These are phyloP conservation scores for Ocimum tenuiflorum DNA, from an alignment of 257 asterid species.

Conservation along the genomic window DNA sequence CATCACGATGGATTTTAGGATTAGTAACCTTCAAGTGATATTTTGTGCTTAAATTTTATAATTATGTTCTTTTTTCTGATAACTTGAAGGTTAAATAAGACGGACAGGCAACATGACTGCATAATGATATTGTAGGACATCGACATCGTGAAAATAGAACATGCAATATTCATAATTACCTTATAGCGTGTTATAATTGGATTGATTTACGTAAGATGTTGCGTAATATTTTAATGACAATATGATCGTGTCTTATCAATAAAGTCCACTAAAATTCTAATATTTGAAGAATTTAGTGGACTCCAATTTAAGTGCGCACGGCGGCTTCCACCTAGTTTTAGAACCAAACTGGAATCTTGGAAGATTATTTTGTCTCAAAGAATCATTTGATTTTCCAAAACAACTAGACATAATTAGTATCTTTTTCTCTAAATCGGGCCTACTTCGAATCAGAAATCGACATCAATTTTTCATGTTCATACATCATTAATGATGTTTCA, in stretches of 20 bases:
- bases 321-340: slow-evolving; percentile 22
- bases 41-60: too few species aligned
- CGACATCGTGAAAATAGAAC: not conserved
- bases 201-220: not conserved
- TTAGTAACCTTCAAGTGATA: too few species aligned
- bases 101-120: not conserved
- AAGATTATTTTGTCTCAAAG: slow-evolving; percentile 14
- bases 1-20: too few species aligned
- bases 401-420: slow-evolving; percentile 16
- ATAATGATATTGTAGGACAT: not conserved
- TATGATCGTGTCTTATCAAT: slow-evolving; percentile 12
- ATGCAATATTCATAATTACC: not conserved
- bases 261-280: not conserved
- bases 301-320: slow-evolving; percentile 7
- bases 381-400: slow-evolving; percentile 14
- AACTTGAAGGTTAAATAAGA: not conserved
- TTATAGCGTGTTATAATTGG: not conserved
- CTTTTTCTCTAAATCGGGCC: slow-evolving; percentile 18
- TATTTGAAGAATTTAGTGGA: not conserved
- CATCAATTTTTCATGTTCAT: too few species aligned
- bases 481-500: not conserved
- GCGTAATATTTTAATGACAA: not conserved
- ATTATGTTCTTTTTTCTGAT: too few species aligned
- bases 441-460: slow-evolving; percentile 7
- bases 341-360: slow-evolving; percentile 13